Evolutionary conservation across 208 protist species (phyloP), one percentile per base, ranked within the genome.

Genomic region (Crithidia brevicula): DNA sequence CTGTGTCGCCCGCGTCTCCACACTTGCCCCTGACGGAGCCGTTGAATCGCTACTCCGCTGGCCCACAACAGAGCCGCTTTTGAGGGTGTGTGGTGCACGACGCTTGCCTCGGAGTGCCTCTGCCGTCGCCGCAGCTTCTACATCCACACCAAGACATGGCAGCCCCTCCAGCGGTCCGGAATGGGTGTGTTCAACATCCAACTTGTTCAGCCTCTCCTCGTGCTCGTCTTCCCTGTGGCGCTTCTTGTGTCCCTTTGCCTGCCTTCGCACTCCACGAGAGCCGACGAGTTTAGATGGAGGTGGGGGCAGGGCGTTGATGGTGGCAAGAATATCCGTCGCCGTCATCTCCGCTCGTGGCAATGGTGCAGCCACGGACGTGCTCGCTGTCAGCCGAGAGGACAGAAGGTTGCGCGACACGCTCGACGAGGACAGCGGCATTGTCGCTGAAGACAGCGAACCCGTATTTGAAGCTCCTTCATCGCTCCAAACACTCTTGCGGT

Each of bases 241-340:
- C 58, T 16, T 40, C 28, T 5, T 13, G 15, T 40, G 8, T 7
- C 10, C 56, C 6, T 10, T 33, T 47, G 7, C 2, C 25, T 5
- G 10, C 16, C 1, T 50, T 22, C 30, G 36, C 51, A 10, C 20
- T 30, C 7, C 1, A 11, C 25, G 15, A 50, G 30, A 30, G 22
- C 22, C 36, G 34, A 50, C 4, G 23, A 27, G 15, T 23, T 31
- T 23, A 20, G 28, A 46, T 10, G 28, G 52, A 4, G 50, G 52
- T 10, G 64, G 61, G 1, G 61, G 61, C 22, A 75, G 36, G n/a
- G 69, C 53, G 11, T 60, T 59, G 46, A 75, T 75, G 0, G 69
- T 69, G 23, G 69, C 69, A 4, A 75, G 52, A 36, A 75, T 75
- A 27, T 75, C 69, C 8, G 69, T 75, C 34, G 69, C 69, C 15